phyloP scores from a whole-genome alignment of 805 yeast genomes.

The Candida maltosa region DNA sequence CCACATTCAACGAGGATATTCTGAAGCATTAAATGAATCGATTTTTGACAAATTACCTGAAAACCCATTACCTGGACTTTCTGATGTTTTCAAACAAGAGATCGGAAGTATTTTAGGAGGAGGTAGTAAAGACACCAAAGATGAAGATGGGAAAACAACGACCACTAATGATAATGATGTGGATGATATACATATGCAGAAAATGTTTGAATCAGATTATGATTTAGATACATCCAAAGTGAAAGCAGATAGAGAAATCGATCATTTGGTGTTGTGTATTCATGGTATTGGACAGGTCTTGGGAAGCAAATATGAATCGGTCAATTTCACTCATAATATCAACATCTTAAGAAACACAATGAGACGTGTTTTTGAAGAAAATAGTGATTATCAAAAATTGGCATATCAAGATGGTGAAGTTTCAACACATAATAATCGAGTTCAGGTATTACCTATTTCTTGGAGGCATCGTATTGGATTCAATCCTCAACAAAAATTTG shows the following conservation, averaged over 20 bases:
- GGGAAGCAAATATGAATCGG: slow-evolving; percentile 72
- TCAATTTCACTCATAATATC: slow-evolving; percentile 84
- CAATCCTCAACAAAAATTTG: slow-evolving; percentile 42
- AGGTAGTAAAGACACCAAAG: slow-evolving; percentile 10
- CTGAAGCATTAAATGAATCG: slow-evolving; percentile 26
- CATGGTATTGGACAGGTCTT: slow-evolving; percentile 95
- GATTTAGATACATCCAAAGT: slow-evolving; percentile 28
- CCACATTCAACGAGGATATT: slow-evolving; percentile 50
- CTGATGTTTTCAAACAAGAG: slow-evolving; percentile 31
- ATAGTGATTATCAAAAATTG: slow-evolving; percentile 34
- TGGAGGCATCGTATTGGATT: slow-evolving; percentile 85
- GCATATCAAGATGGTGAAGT: slow-evolving; percentile 24
- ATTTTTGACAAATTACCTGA: slow-evolving; percentile 29
- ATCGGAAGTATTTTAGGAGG: slow-evolving; percentile 10
- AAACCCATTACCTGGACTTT: slow-evolving; percentile 28
- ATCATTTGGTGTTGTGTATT: slow-evolving; percentile 76
- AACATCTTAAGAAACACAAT: slow-evolving; percentile 60
- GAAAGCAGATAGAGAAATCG: slow-evolving; percentile 35
- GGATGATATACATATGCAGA: slow-evolving; percentile 32
- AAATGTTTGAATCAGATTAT: slow-evolving; percentile 48
- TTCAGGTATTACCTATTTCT: slow-evolving; percentile 85
- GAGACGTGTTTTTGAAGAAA: slow-evolving; percentile 45
- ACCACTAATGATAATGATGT: slow-evolving; percentile 9
- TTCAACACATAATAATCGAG: slow-evolving; percentile 46
- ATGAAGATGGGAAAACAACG: slow-evolving; percentile 17